Evolutionary conservation across 1,284 basidiomycete species (phyloP).

Genomic region (Apiotrichum akiyoshidainum): DNA sequence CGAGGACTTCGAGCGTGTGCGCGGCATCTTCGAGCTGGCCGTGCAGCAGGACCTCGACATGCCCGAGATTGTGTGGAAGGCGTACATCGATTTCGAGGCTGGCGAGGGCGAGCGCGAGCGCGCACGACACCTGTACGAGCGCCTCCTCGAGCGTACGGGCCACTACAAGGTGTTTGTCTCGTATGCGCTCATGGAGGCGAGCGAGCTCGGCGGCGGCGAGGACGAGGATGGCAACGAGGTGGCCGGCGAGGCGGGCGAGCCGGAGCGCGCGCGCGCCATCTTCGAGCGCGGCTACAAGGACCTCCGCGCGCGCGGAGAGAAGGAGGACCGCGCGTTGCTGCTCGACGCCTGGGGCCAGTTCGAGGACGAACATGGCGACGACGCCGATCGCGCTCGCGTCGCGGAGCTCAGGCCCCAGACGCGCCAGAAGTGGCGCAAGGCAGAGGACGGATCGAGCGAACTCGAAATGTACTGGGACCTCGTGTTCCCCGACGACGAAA

Average conservation of each 20-base stretch:
- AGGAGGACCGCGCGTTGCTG: constrained; percentile 85
- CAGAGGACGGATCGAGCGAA: constrained; percentile 75
- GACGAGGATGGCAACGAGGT: constrained; percentile 69
- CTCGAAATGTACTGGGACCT: constrained; percentile 90
- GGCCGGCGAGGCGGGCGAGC: constrained; percentile 67
- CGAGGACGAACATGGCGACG: constrained; percentile 71
- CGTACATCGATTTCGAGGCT: constrained; percentile 89
- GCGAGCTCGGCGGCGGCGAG: constrained; percentile 58
- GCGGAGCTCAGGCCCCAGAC: constrained; percentile 87
- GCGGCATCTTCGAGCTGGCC: constrained; percentile 93
- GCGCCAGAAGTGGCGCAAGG: constrained; percentile 75
- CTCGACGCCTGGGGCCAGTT: constrained; percentile 92
- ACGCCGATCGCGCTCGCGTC: constrained; percentile 69
- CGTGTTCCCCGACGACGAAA: constrained; percentile 90
- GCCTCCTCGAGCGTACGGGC: constrained; percentile 78
- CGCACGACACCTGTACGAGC: constrained; percentile 83
- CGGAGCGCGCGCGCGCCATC: constrained; percentile 66
- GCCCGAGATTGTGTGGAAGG: constrained; percentile 94
- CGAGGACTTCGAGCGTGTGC: constrained; percentile 85
- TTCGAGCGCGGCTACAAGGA: constrained; percentile 84
- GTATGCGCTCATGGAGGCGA: constrained; percentile 53
- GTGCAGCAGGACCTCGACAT: constrained; percentile 93
- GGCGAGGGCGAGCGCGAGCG: constrained; percentile 82
- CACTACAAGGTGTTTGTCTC: constrained; percentile 75
- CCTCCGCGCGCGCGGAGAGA: constrained; percentile 72